Percentiles rank a stretch among this genome's conserved stretches.
Evolutionary conservation across 2,329 filamentous ascomycete species (phyloP).

Genomic region (Aquanectria penicillioides): DNA sequence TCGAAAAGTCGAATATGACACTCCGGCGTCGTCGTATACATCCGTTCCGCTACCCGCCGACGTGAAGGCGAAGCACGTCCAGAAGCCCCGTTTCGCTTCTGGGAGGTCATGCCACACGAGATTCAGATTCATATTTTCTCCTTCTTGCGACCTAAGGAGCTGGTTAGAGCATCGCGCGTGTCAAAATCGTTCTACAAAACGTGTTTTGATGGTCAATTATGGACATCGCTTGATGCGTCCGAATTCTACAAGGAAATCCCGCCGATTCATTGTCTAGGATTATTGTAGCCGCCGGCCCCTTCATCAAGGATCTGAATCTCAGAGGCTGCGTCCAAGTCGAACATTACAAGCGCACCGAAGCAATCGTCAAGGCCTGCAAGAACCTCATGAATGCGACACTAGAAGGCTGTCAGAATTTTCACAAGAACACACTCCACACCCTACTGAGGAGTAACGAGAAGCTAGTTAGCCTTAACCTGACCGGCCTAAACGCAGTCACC

Average conservation of each 20-base stretch:
- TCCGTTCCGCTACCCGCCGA: constrained; percentile 74
- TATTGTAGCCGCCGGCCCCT: constrained; percentile 85
- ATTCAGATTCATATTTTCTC: constrained; percentile 81
- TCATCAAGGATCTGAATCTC: constrained; percentile 89
- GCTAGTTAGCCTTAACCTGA: constrained; percentile 86
- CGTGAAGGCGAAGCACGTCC: constrained; percentile 55
- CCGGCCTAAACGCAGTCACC: constrained; percentile 80
- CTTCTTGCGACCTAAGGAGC: constrained; percentile 80
- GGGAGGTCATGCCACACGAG: constrained; percentile 84
- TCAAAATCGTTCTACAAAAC: constrained; percentile 81
- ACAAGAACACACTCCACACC: constrained; percentile 79
- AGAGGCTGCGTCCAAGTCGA: constrained; percentile 90
- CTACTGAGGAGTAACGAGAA: constrained; percentile 78
- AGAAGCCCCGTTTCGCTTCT: constrained; percentile 70
- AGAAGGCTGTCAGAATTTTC: constrained; percentile 89
- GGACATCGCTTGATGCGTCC: constrained; percentile 84
- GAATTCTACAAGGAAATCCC: constrained; percentile 91
- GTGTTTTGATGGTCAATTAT: constrained; percentile 95
- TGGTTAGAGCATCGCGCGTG: constrained; percentile 80
- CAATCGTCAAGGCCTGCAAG: constrained; percentile 82
- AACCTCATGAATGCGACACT: constrained; percentile 90
- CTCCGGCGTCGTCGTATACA: constrained; percentile 49
- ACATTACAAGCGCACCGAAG: constrained; percentile 80
- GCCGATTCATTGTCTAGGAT: constrained; percentile 86
- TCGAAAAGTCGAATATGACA: constrained; percentile 64